phyloP scores from a whole-genome alignment of 2,329 filamentous ascomycete genomes.

The Akanthomyces dipterigenus region DNA sequence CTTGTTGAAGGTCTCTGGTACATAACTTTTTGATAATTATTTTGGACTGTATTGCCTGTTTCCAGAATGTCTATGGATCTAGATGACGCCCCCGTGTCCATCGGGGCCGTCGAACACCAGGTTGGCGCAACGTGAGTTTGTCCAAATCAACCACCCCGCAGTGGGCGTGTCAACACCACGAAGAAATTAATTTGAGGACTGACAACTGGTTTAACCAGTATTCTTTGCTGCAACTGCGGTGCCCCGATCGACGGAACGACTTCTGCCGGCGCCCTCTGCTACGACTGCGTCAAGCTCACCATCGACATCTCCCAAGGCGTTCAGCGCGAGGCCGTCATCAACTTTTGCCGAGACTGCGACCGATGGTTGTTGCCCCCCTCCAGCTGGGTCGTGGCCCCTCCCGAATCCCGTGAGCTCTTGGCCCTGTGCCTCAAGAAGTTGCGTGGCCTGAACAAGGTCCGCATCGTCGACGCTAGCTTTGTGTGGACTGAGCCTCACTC shows the following conservation, averaged over 20 bases:
- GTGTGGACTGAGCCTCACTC: conserved; percentile 99
- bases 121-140: conserved; percentile 34
- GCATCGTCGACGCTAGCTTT: conserved; percentile 92
- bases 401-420: conserved; percentile 86
- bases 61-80: conserved; percentile 37
- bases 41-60: conserved; percentile 12
- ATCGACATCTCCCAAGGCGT: conserved; percentile 90
- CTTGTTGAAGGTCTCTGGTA: neutral
- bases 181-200: neutral
- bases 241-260: conserved; percentile 90
- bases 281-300: conserved; percentile 91
- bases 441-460: conserved; percentile 76
- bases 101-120: conserved; percentile 27
- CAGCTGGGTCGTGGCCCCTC: conserved; percentile 78
- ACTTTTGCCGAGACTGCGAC: conserved; percentile 92
- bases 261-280: conserved; percentile 80
- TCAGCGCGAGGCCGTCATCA: conserved; percentile 80
- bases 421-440: conserved; percentile 87
- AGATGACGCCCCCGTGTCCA: conserved; percentile 35
- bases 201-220: conserved; percentile 40
- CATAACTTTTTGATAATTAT: neutral
- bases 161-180: neutral
- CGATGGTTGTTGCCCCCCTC: conserved; percentile 82
- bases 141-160: conserved; percentile 4
- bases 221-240: conserved; percentile 97